These are phyloP conservation scores for Pestalotiopsis fici DNA, from an alignment of 2,329 filamentous ascomycete species.

Conservation along the genomic window DNA sequence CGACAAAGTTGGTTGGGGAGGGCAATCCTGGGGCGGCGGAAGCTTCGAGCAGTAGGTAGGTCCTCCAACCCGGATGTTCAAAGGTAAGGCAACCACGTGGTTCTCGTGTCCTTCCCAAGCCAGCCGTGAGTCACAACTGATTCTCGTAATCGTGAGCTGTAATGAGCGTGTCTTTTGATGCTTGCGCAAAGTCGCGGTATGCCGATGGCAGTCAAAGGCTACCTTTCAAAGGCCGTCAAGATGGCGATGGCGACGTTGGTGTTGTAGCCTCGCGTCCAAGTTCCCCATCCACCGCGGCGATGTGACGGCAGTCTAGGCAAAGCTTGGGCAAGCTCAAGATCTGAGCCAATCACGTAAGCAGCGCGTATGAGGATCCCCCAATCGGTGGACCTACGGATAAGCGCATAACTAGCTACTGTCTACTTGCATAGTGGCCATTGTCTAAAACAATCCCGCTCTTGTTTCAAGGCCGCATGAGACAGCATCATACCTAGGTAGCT, in stretches of 20 bases:
- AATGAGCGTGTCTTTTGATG: background rate
- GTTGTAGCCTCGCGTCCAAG: background rate
- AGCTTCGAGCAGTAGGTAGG: background rate
- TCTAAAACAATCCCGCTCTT: too few relatives aligned
- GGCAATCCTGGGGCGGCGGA: background rate
- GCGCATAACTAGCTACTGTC: background rate
- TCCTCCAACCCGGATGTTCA: background rate
- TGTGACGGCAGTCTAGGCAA: background rate
- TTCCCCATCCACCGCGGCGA: background rate
- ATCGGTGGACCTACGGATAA: background rate
- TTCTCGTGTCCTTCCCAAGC: background rate
- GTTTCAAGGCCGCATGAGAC: too few relatives aligned
- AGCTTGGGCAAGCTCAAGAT: background rate
- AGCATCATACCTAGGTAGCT: too few relatives aligned
- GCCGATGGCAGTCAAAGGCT: background rate
- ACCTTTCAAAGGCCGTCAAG: background rate
- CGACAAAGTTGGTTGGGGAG: too few relatives aligned
- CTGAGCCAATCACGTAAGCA: background rate
- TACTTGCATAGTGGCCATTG: background rate
- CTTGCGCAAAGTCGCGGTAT: background rate
- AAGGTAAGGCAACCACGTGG: background rate
- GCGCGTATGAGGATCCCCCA: background rate
- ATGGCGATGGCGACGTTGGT: background rate
- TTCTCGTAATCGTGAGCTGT: background rate
- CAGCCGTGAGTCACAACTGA: background rate